These are phyloP conservation scores for Lachancea waltii DNA, from an alignment of 805 yeast genomes.

Conservation along the genomic window DNA sequence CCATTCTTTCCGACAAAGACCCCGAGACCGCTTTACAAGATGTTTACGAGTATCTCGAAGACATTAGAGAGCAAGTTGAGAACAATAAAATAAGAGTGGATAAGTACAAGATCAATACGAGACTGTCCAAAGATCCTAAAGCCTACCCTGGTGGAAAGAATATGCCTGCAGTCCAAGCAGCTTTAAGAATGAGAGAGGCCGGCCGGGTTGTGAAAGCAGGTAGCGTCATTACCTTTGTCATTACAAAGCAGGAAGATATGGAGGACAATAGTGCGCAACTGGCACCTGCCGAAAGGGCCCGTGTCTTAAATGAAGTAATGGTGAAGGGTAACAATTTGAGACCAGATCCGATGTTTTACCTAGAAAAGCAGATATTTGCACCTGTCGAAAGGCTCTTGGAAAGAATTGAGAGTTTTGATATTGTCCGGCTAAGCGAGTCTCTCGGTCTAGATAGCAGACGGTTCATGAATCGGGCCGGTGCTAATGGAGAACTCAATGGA, in stretches of 20 bases:
- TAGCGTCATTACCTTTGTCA: conserved; percentile 80
- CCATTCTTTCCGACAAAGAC: conserved; percentile 64
- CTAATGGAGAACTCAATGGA: conserved; percentile 23
- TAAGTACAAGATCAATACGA: conserved; percentile 76
- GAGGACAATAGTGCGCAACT: conserved; percentile 17
- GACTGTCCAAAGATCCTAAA: conserved; percentile 80
- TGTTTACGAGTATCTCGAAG: conserved; percentile 65
- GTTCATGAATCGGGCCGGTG: conserved; percentile 39
- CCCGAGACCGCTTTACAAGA: conserved; percentile 69
- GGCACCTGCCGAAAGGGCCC: conserved; percentile 72
- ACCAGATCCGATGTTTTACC: conserved; percentile 74
- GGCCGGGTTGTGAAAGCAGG: conserved; percentile 88
- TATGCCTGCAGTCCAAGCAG: conserved; percentile 89
- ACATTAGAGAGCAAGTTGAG: conserved; percentile 49
- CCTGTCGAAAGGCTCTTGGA: conserved; percentile 86
- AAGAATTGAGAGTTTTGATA: conserved; percentile 80
- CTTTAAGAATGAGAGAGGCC: conserved; percentile 66
- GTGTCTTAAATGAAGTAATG: conserved; percentile 70
- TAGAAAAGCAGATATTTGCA: conserved; percentile 83
- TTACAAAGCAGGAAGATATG: conserved; percentile 44
- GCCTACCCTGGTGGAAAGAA: conserved; percentile 75
- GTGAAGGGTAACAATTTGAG: conserved; percentile 41
- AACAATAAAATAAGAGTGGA: conserved; percentile 56
- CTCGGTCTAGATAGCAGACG: conserved; percentile 71
- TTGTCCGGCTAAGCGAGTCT: conserved; percentile 65